phyloP scores from a whole-genome alignment of 768 basidiomycete species.

The Cyclocybe cylindracea region DNA sequence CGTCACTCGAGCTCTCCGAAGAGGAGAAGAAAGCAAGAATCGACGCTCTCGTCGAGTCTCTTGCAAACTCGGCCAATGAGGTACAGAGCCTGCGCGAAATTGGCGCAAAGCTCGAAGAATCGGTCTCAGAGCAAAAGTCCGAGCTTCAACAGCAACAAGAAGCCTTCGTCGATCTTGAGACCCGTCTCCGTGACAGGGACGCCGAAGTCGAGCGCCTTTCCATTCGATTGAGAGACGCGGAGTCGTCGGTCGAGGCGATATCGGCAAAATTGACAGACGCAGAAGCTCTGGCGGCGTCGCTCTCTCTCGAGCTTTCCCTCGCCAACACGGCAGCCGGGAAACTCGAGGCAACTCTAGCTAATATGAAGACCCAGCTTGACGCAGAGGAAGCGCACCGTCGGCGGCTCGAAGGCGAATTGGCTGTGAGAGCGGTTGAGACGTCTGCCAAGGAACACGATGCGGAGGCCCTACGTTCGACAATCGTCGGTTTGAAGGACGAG shows the following conservation, averaged over 20 bases:
- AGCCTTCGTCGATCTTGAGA: conserved; percentile 8
- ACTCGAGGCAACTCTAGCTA: neutral
- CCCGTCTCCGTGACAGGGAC: neutral
- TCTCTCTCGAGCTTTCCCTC: neutral
- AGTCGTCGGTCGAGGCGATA: conserved; percentile 1
- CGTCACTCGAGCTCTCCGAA: neutral
- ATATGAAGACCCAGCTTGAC: neutral
- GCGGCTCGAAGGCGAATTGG: neutral
- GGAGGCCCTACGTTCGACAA: no score
- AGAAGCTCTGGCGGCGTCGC: neutral
- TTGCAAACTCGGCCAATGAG: neutral
- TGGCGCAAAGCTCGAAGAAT: conserved; percentile 1
- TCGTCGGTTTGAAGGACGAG: no score
- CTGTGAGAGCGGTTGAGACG: neutral
- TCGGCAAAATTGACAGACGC: neutral
- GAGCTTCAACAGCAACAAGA: conserved; percentile 2
- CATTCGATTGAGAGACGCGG: neutral
- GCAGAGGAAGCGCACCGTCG: neutral
- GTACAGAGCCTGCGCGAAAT: neutral
- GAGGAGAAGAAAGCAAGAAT: conserved; percentile 3
- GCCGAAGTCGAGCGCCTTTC: neutral
- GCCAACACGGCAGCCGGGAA: neutral
- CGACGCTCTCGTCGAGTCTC: neutral
- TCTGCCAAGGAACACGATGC: no score
- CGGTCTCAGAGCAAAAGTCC: neutral